Conservation (phyloP, 2,329 filamentous ascomycete genomes). For the Aspergillus sclerotialis region DNA sequence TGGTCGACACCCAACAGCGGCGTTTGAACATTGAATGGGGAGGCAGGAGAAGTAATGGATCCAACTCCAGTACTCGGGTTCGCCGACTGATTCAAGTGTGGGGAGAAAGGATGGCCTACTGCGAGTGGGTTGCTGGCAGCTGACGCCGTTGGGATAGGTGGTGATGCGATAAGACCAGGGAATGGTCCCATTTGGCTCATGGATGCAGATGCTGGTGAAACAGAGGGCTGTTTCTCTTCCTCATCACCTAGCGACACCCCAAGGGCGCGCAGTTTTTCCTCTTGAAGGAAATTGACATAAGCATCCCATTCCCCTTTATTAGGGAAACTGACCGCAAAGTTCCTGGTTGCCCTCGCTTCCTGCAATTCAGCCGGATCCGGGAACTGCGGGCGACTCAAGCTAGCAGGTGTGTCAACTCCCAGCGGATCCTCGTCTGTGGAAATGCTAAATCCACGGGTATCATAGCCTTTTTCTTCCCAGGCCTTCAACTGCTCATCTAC, state of each 20-base stretch:
- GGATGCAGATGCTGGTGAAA: slow-evolving; percentile 59
- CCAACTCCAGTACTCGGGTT: slow-evolving; percentile 57
- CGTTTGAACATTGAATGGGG: slow-evolving; percentile 53
- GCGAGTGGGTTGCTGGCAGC: slow-evolving; percentile 62
- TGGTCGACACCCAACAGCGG: slow-evolving; percentile 53
- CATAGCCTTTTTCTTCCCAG: slow-evolving; percentile 39
- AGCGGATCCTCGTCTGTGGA: slow-evolving; percentile 19
- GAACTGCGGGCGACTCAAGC: slow-evolving; percentile 37
- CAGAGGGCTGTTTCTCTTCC: slow-evolving; percentile 61
- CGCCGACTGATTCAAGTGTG: slow-evolving; percentile 52
- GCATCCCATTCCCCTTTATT: slow-evolving; percentile 58
- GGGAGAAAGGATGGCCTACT: slow-evolving; percentile 57
- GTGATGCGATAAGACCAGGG: slow-evolving; percentile 71
- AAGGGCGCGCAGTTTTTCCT: slow-evolving; percentile 86
- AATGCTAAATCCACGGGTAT: slow-evolving; percentile 35
- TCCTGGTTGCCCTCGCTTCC: slow-evolving; percentile 25
- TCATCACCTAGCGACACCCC: slow-evolving; percentile 77
- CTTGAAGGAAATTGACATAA: slow-evolving; percentile 75
- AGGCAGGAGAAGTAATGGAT: slow-evolving; percentile 65
- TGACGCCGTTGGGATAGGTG: slow-evolving; percentile 72
- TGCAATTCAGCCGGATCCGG: slow-evolving; percentile 35
- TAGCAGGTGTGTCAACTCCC: slow-evolving; percentile 23
- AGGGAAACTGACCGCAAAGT: slow-evolving; percentile 35
- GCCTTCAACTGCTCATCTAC: slow-evolving; percentile 31
- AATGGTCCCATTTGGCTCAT: slow-evolving; percentile 67